Base-by-base conservation (phyloP, 176 grass and related monocot genomes). In the Triticum dicoccoides region DNA sequence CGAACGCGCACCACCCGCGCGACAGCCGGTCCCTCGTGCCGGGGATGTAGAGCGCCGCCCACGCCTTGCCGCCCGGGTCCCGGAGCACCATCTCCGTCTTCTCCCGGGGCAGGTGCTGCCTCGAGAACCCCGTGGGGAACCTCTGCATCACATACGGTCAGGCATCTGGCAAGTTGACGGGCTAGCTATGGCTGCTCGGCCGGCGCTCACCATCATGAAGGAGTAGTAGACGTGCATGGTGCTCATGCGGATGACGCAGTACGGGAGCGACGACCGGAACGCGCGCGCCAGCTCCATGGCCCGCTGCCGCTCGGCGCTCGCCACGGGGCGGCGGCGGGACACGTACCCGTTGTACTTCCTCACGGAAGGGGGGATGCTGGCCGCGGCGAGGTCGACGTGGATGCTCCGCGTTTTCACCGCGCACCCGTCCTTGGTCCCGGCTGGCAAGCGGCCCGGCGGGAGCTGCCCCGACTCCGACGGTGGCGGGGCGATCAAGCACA, bases 251-350 rank as follows among this genome's bases (percentile, higher is more conserved):
- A 98, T 49, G 71, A 98, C 88, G 73, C 91, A 90, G 87, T 62
- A 98, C 14, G 93, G 96, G 29, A 92, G 91, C 66, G 90, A 25
- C 49, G 96, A 95, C 54, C 87, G 88, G 85, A 98, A 98, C 59
- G 89, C 83, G 61, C 82, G 51, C 18, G 96, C 96, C 6, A 91
- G 82, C 83, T 90, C 83, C 85, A 84, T 74, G 15, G 86, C 93
- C 32, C 87, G 89, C 76, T 88, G 65, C 83, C 85, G 92, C 85
- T 95, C 91, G 20, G 84, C 77, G 83, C 83, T 65, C 24, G 93
- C 81, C 77, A 90, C 87, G 73, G 86, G 61, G 6, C 80, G 83
- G 24, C 89, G 87, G 0, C 71, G 94, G 41, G 87, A 94, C 54
- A 92, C 82, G 88, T 90, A 92, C 61, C 85, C 82, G 70, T 86